Percentiles rank a stretch among this genome's conserved stretches.
Conservation (phyloP, 371 early-diverging fungal genomes). For the Chytridium lagenaria region DNA sequence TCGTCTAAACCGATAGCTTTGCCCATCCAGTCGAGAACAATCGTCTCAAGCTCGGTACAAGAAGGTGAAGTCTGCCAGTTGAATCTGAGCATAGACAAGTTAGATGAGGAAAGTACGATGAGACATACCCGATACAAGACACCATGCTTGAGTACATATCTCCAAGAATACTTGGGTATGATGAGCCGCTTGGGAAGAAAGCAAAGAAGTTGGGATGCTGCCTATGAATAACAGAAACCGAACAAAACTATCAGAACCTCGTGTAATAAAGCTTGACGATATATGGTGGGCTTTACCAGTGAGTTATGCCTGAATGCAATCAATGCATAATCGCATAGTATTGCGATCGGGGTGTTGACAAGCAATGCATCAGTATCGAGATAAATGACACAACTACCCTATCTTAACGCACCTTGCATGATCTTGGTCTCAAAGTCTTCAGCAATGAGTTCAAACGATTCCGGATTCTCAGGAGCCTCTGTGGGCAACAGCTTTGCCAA, state of each 20-base stretch:
- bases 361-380: too few species aligned
- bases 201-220: slow-evolving; percentile 59
- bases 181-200: slow-evolving; percentile 60
- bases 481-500: slow-evolving; percentile 54
- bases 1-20: slow-evolving; percentile 60
- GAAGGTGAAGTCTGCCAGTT: slow-evolving; percentile 65
- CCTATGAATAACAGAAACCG: slow-evolving; percentile 20
- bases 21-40: slow-evolving; percentile 67
- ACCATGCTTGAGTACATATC: slow-evolving; percentile 68
- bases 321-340: too few species aligned
- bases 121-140: slow-evolving; percentile 51
- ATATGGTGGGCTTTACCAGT: slow-evolving; percentile 65
- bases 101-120: neutral
- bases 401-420: slow-evolving; percentile 61
- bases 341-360: too few species aligned
- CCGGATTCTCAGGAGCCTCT: slow-evolving; percentile 64
- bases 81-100: slow-evolving; percentile 6
- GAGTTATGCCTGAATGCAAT: slow-evolving; percentile 56
- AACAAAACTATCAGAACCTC: slow-evolving; percentile 9
- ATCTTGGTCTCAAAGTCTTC: slow-evolving; percentile 57
- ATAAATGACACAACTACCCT: neutral
- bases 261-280: too few species aligned
- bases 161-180: slow-evolving; percentile 61
- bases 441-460: slow-evolving; percentile 56
- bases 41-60: slow-evolving; percentile 66